Percentiles rank a stretch among this genome's conserved stretches.
These are phyloP conservation scores for Trametes elegans DNA, from an alignment of 768 basidiomycete genomes.

Conservation along the genomic window DNA sequence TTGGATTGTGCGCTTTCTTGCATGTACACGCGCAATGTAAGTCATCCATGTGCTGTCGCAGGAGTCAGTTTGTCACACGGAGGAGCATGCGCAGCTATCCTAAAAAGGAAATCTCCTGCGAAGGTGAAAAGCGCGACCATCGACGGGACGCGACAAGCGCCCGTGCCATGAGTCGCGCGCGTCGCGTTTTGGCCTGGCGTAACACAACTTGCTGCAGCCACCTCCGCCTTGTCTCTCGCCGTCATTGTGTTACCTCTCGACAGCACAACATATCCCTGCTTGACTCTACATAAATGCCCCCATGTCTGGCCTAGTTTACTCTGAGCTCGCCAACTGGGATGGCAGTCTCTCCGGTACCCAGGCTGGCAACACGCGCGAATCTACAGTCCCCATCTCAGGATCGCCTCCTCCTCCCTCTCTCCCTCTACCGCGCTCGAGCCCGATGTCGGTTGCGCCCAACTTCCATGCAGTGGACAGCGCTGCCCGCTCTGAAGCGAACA, in stretches of 20 bases:
- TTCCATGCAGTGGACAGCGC: too few species aligned
- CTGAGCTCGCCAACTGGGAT: constrained; percentile 22
- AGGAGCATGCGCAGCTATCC: too few species aligned
- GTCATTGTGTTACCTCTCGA: not conserved
- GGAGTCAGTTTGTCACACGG: too few species aligned
- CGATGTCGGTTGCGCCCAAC: not conserved
- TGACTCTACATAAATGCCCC: not conserved
- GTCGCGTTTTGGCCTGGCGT: too few species aligned
- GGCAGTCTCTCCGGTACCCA: constrained; percentile 13
- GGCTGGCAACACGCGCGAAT: constrained; percentile 5
- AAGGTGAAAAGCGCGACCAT: not conserved
- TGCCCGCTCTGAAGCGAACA: too few species aligned
- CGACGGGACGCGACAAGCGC: not conserved
- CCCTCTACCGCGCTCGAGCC: too few species aligned
- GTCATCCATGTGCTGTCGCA: too few species aligned
- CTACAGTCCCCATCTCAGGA: not conserved
- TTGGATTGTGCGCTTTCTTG: too few species aligned
- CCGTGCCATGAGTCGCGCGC: constrained; percentile 5
- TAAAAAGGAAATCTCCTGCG: not conserved
- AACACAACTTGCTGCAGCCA: not conserved
- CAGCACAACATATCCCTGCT: too few species aligned
- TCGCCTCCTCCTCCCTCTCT: constrained; percentile 7
- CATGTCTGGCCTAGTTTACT: constrained; percentile 14
- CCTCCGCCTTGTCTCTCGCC: not conserved
- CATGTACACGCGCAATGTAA: too few species aligned